Evolutionary conservation across 108 stramenopile genomes (phyloP), one percentile per base, ranked within the genome.

Genomic region (Pseudonitzschia delicatissima): DNA sequence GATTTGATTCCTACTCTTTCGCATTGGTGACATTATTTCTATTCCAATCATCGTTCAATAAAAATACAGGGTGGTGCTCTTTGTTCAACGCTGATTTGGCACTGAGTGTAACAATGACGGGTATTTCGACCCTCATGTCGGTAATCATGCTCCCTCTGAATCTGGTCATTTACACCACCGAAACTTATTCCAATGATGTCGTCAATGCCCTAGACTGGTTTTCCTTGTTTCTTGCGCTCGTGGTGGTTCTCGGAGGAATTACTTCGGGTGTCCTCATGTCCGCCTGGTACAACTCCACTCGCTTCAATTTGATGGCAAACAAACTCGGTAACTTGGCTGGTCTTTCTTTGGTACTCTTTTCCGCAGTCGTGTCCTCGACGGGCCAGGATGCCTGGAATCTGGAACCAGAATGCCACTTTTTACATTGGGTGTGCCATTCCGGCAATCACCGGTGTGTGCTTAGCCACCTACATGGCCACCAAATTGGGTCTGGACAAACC

Each of bases 41-140:
- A n/a, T n/a, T n/a, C n/a, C n/a, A n/a, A 55, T 55, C 29, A 17
- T 33, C 7, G 9, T 32, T 55, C 2, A 11, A 55, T 55, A 13
- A 28, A 11, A 55, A 55, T 6, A 33, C 3, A 66, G 66, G 77
- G 77, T 86, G 80, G 80, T 86, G 85, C 44, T 74, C 73, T 67
- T 45, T 86, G 48, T 86, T 86, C 67, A 86, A 86, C 63, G 85
- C 81, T 0, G 86, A 93, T 27, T 77, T 96, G 34, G 91, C 93
- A 13, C 72, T 96, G 53, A 77, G 74, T 36, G 92, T 96, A 6
- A 90, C 96, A 49, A 96, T 96, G 93, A 96, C 96, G 5, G 83
- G 90, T 21, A 86, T 93, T 44, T 92, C 90, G 21, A 96, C 96
- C 21, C 61, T 92, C 25, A 48, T 91, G 12, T 83, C 83, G 25